Percentiles rank a stretch among this genome's conserved stretches.
Conservation (phyloP, 805 yeast genomes). For the Teunomyces pallodes region DNA sequence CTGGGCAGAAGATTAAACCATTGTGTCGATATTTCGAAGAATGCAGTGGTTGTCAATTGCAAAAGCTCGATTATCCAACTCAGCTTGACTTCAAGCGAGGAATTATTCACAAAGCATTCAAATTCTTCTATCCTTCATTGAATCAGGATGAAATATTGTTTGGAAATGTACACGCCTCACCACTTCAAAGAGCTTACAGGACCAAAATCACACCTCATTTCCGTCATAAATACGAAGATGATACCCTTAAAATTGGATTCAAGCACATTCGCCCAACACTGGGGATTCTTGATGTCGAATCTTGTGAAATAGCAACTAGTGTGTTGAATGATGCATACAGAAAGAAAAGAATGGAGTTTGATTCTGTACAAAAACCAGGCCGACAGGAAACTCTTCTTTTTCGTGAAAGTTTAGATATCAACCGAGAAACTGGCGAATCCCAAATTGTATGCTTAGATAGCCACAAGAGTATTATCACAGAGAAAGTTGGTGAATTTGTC, state of each 20-base stretch:
- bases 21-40: conserved; percentile 33
- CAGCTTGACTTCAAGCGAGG: conserved; percentile 33
- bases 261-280: conserved; percentile 22
- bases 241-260: conserved; percentile 26
- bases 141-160: conserved; percentile 9
- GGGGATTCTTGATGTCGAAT: conserved; percentile 29
- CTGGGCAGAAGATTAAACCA: background rate
- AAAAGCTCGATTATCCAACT: conserved; percentile 38
- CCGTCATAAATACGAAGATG: conserved; percentile 9
- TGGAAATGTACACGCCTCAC: conserved; percentile 32
- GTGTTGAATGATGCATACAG: conserved; percentile 27
- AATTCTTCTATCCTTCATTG: conserved; percentile 30
- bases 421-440: conserved; percentile 30
- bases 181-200: conserved; percentile 37
- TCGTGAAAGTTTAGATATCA: conserved; percentile 32
- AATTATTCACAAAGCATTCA: conserved; percentile 33
- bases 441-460: conserved; percentile 24
- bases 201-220: conserved; percentile 44
- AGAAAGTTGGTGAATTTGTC: conserved; percentile 30
- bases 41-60: conserved; percentile 45
- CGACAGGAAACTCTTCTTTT: conserved; percentile 21
- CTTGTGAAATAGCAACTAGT: conserved; percentile 36
- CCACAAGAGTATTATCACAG: conserved; percentile 29
- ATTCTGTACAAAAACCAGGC: conserved; percentile 7
- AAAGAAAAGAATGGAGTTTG: conserved; percentile 9